These are phyloP conservation scores for Sporothrix brasiliensis DNA, from an alignment of 2,329 filamentous ascomycete genomes.

Conservation along the genomic window DNA sequence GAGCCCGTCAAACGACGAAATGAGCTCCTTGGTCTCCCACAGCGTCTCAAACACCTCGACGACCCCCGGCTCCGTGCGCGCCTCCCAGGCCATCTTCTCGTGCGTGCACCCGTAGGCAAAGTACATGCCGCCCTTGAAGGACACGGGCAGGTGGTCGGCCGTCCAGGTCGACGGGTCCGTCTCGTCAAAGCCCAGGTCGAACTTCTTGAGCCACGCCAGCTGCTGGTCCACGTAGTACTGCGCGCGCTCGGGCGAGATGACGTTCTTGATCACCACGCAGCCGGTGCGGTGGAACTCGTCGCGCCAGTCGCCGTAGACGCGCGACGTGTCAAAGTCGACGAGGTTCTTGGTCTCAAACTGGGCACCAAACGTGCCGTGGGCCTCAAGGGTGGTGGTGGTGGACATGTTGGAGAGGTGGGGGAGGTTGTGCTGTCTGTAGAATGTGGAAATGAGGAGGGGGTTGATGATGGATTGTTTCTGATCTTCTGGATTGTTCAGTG, in stretches of 20 bases:
- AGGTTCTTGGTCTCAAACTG: slow-evolving; percentile 10
- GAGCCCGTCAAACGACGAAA: slow-evolving; percentile 45
- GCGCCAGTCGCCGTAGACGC: slow-evolving; percentile 38
- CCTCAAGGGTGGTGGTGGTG: background rate
- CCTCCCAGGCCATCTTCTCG: slow-evolving; percentile 47
- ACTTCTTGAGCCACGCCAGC: slow-evolving; percentile 36
- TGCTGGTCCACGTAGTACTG: slow-evolving; percentile 42
- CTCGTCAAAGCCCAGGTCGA: slow-evolving; percentile 34
- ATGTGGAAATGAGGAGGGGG: background rate
- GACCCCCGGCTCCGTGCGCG: slow-evolving; percentile 45
- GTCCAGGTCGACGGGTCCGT: slow-evolving; percentile 44
- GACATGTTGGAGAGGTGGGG: background rate
- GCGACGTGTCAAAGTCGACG: slow-evolving; percentile 12
- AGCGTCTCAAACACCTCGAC: slow-evolving; percentile 46
- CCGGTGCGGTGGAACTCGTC: slow-evolving; percentile 45
- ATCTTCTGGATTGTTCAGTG: too few relatives aligned
- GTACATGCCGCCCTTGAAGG: slow-evolving; percentile 38
- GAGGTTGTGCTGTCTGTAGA: background rate
- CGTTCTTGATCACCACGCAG: slow-evolving; percentile 51
- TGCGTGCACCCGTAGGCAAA: slow-evolving; percentile 42
- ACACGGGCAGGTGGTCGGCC: slow-evolving; percentile 40
- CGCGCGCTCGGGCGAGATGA: slow-evolving; percentile 47
- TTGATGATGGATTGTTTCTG: background rate
- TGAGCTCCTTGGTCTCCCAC: slow-evolving; percentile 45
- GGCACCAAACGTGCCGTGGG: background rate